A percentile compares a stretch with the other conserved stretches of the same genome.
Evolutionary conservation across 345 rosid genomes (phyloP).

Genomic region (Adansonia digitata): DNA sequence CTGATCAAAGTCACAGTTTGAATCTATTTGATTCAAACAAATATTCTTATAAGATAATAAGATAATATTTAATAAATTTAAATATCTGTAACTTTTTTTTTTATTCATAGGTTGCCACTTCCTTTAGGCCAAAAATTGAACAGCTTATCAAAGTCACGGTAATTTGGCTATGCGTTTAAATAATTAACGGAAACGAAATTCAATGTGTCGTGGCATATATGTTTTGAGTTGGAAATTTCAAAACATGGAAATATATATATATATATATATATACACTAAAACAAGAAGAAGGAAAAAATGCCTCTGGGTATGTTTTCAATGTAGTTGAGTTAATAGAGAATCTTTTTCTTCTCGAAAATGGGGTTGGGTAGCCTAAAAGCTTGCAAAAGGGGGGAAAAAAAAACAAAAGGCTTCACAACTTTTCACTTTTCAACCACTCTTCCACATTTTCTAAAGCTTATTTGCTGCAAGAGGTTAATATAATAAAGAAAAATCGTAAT

Average conservation of each 20-base stretch:
- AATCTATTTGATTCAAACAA: too few relatives aligned
- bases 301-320: slow-evolving; percentile 22
- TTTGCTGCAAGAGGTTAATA: background rate
- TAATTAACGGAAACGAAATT: slow-evolving; percentile 24
- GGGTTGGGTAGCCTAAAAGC: slow-evolving; percentile 24
- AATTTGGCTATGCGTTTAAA: too few relatives aligned
- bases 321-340: slow-evolving; percentile 35
- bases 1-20: background rate
- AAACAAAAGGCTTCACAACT: background rate
- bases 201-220: slow-evolving; percentile 23
- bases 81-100: too few relatives aligned
- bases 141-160: too few relatives aligned
- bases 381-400: slow-evolving; percentile 20
- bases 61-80: too few relatives aligned
- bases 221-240: slow-evolving; percentile 22
- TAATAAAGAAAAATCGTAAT: background rate
- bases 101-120: too few relatives aligned
- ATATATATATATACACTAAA: too few relatives aligned
- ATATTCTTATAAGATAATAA: too few relatives aligned
- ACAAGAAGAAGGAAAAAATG: background rate
- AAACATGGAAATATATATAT: background rate
- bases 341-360: slow-evolving; percentile 23
- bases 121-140: too few relatives aligned
- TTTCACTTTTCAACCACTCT: slow-evolving; percentile 52
- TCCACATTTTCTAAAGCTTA: slow-evolving; percentile 11